phyloP scores from a whole-genome alignment of 2,329 filamentous ascomycete genomes.

The Cladosporium oxysporum region DNA sequence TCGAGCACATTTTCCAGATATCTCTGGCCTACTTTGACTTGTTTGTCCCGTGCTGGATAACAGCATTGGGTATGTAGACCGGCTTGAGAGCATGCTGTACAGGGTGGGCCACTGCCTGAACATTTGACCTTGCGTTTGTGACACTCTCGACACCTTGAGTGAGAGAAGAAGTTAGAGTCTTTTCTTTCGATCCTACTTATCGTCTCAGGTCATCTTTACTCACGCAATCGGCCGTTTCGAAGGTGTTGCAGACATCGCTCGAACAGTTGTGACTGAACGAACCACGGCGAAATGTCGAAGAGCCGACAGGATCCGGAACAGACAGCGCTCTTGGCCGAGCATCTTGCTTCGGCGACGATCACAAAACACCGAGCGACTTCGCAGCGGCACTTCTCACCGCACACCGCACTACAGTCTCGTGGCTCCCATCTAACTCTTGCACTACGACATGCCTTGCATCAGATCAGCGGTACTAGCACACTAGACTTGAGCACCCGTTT shows the following conservation, averaged over 20 bases:
- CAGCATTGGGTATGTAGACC: conserved; percentile 25
- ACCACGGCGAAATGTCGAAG: conserved; percentile 5
- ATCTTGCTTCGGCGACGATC: neutral
- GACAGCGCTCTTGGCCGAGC: neutral
- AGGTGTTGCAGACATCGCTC: conserved; percentile 3
- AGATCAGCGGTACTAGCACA: neutral
- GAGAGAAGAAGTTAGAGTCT: neutral
- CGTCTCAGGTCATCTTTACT: neutral
- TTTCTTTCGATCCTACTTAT: neutral
- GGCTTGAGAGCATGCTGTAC: conserved; percentile 33
- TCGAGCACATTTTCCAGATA: conserved; percentile 35
- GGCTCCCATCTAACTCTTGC: neutral
- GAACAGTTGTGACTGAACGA: neutral
- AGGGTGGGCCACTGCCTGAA: conserved; percentile 37
- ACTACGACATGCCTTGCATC: neutral
- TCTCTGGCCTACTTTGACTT: conserved; percentile 36
- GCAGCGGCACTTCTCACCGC: neutral
- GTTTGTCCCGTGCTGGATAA: conserved; percentile 35
- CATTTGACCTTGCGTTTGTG: conserved; percentile 40
- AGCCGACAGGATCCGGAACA: neutral
- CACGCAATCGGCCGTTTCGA: conserved; percentile 26
- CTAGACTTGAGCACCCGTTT: no score
- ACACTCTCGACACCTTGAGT: conserved; percentile 31
- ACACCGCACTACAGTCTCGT: conserved; percentile 1
- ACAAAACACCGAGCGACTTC: neutral